Conservation (phyloP, 306 rosid species). For the Dalbergia cultrata region DNA sequence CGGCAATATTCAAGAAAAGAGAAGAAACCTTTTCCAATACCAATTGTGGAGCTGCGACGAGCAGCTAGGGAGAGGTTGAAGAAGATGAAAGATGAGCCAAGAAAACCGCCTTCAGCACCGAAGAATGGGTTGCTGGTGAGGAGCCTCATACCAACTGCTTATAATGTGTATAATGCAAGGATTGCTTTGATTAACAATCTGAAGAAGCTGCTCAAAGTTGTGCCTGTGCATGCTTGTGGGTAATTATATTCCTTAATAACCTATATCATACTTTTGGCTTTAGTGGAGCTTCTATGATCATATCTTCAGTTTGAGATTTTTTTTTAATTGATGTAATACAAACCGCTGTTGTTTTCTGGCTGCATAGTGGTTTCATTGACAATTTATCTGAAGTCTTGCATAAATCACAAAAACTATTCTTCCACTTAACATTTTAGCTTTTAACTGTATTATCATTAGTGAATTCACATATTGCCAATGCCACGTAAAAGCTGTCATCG, state of each 20-base stretch:
- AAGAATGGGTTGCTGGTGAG: constrained; percentile 87
- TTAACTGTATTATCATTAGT: background rate
- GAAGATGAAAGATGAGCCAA: constrained; percentile 73
- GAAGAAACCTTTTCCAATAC: constrained; percentile 91
- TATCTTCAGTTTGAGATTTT: background rate
- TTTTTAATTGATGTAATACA: constrained; percentile 1
- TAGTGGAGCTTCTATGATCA: constrained; percentile 11
- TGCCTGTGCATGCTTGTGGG: constrained; percentile 94
- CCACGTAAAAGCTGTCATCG: background rate
- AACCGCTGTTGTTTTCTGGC: constrained; percentile 27
- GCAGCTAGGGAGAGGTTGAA: constrained; percentile 95
- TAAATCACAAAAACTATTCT: background rate
- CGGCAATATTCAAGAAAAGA: constrained; percentile 76
- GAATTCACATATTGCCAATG: constrained; percentile 6
- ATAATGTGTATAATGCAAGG: constrained; percentile 81
- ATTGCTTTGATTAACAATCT: constrained; percentile 84
- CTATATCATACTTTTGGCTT: constrained; percentile 17
- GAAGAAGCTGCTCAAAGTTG: constrained; percentile 85
- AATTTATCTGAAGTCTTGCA: constrained; percentile 31
- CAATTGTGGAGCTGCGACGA: constrained; percentile 86
- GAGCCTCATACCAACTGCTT: constrained; percentile 79
- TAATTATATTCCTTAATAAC: constrained; percentile 47
- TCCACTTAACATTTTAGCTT: background rate
- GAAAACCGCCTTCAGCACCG: constrained; percentile 71
- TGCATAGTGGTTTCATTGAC: constrained; percentile 14